Conservation (phyloP, 169 alveolate genomes). For the Plasmodium coatneyi region DNA sequence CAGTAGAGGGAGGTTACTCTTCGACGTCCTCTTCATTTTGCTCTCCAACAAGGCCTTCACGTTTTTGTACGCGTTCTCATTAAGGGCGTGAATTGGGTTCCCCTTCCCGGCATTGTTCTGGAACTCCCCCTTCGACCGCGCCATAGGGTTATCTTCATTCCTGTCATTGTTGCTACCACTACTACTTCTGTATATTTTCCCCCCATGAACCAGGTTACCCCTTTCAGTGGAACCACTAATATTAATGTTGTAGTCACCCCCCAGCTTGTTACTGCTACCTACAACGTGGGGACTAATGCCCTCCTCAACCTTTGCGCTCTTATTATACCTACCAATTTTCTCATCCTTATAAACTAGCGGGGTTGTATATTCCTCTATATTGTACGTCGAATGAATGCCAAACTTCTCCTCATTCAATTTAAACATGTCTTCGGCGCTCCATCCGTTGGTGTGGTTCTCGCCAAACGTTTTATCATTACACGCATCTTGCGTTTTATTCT, state of each 20-base stretch:
- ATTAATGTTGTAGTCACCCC: background rate
- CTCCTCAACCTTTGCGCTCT: background rate
- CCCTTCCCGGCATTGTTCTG: background rate
- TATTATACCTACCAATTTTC: background rate
- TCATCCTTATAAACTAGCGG: constrained; percentile 77
- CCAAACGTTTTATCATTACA: constrained; percentile 83
- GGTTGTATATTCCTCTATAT: constrained; percentile 77
- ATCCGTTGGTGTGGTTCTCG: constrained; percentile 81
- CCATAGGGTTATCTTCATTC: background rate
- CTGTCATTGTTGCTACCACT: background rate
- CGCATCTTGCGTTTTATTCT: constrained; percentile 32
- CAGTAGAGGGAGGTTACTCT: background rate
- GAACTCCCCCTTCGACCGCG: background rate
- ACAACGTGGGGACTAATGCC: background rate
- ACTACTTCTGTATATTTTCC: background rate
- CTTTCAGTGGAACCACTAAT: background rate
- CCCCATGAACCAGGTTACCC: background rate
- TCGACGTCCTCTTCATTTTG: background rate
- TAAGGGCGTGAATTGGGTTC: background rate
- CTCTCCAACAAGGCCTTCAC: background rate
- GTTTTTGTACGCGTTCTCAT: background rate
- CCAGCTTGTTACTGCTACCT: background rate
- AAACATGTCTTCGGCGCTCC: constrained; percentile 92
- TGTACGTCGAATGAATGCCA: constrained; percentile 90
- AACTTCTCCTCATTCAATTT: constrained; percentile 88